These are phyloP conservation scores for Paecilomyces dactylethromorphus DNA, from an alignment of 2,329 filamentous ascomycete genomes.

Conservation along the genomic window DNA sequence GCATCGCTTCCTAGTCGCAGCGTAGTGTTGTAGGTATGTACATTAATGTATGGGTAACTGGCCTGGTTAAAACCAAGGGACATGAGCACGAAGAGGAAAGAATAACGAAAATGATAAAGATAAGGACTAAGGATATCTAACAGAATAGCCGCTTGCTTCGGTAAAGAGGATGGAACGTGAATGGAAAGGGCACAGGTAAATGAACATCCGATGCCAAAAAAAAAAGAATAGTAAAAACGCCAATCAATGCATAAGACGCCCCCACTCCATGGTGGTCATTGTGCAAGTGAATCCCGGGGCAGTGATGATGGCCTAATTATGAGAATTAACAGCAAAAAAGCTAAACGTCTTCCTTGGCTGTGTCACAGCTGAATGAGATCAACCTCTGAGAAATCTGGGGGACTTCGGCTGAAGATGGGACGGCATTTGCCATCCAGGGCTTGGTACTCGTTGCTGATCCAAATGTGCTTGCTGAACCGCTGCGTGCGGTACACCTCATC, in stretches of 20 bases:
- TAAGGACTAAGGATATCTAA: not conserved
- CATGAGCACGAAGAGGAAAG: not conserved
- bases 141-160: not conserved
- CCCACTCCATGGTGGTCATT: not conserved
- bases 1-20: not conserved
- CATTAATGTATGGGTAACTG: not conserved
- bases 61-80: not conserved
- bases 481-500: conserved; percentile 80
- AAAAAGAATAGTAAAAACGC: not conserved
- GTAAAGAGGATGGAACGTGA: not conserved
- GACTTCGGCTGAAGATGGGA: conserved; percentile 77
- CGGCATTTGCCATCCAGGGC: conserved; percentile 76
- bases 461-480: conserved; percentile 69
- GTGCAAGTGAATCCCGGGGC: not conserved
- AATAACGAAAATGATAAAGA: not conserved
- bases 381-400: conserved; percentile 82
- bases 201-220: not conserved
- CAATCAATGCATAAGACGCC: not conserved
- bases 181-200: not conserved
- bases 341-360: not conserved
- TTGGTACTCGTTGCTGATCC: conserved; percentile 91
- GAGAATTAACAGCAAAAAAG: not conserved
- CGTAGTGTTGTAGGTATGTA: not conserved
- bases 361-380: conserved; percentile 73
- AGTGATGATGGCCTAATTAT: not conserved